A percentile compares a stretch with the other conserved stretches of the same genome.
These are phyloP conservation scores for Arthromyces matolae DNA, from an alignment of 768 basidiomycete species.

Conservation along the genomic window DNA sequence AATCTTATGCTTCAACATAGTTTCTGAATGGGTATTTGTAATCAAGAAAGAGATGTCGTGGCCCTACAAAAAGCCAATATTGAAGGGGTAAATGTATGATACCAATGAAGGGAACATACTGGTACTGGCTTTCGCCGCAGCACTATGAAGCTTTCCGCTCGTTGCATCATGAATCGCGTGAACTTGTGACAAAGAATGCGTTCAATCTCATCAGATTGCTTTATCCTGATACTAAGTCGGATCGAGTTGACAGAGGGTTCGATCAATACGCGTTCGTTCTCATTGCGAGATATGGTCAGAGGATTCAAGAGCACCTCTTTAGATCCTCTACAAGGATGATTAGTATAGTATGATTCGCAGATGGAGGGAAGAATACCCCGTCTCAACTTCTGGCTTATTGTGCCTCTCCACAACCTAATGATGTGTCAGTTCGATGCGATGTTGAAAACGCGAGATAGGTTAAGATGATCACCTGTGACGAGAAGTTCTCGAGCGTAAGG, in stretches of 20 bases:
- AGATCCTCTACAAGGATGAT: conserved; percentile 56
- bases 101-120: conserved; percentile 39
- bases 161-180: conserved; percentile 98
- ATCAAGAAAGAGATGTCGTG: conserved; percentile 99
- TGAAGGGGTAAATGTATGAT: background rate
- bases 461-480: conserved; percentile 73
- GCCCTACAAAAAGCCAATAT: conserved; percentile 51
- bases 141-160: conserved; percentile 96
- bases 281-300: conserved; percentile 91
- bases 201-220: conserved; percentile 99
- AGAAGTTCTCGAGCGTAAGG: conserved; percentile 94
- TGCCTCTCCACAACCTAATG: conserved; percentile 90
- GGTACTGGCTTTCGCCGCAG: conserved; percentile 90
- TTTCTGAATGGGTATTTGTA: conserved; percentile 94
- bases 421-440: conserved; percentile 17
- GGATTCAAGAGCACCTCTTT: conserved; percentile 94
- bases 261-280: conserved; percentile 95
- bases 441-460: background rate
- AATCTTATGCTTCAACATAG: conserved; percentile 99
- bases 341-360: background rate
- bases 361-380: conserved; percentile 43
- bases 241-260: conserved; percentile 98
- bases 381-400: conserved; percentile 96
- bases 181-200: conserved; percentile 97
- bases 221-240: conserved; percentile 95